Evolutionary conservation across 2,329 filamentous ascomycete species (phyloP).

Genomic region (Dothistroma pini): DNA sequence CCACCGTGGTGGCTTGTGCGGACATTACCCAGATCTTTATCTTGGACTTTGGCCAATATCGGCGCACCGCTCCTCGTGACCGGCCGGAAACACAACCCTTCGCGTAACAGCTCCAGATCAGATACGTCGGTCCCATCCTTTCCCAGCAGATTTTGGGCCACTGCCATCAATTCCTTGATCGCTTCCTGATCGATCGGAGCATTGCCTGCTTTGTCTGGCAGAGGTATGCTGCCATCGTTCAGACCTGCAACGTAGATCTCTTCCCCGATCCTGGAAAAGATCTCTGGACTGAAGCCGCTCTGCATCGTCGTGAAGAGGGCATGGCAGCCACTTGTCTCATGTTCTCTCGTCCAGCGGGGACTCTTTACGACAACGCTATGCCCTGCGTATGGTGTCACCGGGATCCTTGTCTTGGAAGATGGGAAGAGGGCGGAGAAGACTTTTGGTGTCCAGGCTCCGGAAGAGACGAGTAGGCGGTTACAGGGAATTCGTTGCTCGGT

Average conservation of each 20-base stretch:
- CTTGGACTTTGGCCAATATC: slow-evolving; percentile 57
- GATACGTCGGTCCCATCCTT: slow-evolving; percentile 33
- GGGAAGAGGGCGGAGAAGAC: slow-evolving; percentile 67
- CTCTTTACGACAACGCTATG: slow-evolving; percentile 67
- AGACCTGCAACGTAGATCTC: slow-evolving; percentile 72
- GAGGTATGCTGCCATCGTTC: slow-evolving; percentile 57
- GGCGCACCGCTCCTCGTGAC: slow-evolving; percentile 62
- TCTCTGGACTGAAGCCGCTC: slow-evolving; percentile 62
- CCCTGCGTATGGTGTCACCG: slow-evolving; percentile 62
- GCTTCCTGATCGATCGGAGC: slow-evolving; percentile 46
- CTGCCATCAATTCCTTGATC: slow-evolving; percentile 49
- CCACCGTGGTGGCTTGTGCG: slow-evolving; percentile 53
- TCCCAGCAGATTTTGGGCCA: slow-evolving; percentile 50
- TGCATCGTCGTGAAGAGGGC: slow-evolving; percentile 64
- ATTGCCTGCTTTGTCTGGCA: slow-evolving; percentile 57
- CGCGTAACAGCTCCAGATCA: slow-evolving; percentile 60
- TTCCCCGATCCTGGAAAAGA: slow-evolving; percentile 63
- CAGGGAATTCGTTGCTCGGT: slow-evolving; percentile 54
- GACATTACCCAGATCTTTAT: slow-evolving; percentile 52
- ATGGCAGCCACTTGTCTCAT: slow-evolving; percentile 55
- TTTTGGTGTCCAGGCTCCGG: slow-evolving; percentile 67
- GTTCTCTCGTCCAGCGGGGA: slow-evolving; percentile 49
- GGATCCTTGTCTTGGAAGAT: slow-evolving; percentile 49
- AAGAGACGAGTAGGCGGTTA: slow-evolving; percentile 61
- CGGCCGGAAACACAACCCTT: slow-evolving; percentile 70